Percentiles rank a stretch among this genome's conserved stretches.
Conservation (phyloP, 2,329 filamentous ascomycete species). For the Sporothrix inflata region DNA sequence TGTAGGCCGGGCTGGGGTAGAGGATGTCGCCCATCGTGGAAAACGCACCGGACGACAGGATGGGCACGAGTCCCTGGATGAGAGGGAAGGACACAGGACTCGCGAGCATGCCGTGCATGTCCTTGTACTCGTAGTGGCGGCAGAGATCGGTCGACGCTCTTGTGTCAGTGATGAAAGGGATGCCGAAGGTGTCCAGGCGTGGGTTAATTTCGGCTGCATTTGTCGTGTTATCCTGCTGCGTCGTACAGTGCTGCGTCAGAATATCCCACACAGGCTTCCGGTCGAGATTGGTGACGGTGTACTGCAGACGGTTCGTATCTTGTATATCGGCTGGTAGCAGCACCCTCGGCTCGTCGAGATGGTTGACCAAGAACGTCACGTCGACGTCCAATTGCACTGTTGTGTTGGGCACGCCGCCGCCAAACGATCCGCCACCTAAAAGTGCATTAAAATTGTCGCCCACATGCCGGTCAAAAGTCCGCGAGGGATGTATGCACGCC, state of each 20-base stretch:
- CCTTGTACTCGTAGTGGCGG: constrained; percentile 47
- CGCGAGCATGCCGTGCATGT: constrained; percentile 51
- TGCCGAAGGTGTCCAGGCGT: constrained; percentile 34
- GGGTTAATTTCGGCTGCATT: not conserved
- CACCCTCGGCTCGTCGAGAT: constrained; percentile 53
- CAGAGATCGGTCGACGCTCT: constrained; percentile 46
- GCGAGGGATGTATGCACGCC: constrained; percentile 42
- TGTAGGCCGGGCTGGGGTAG: constrained; percentile 55
- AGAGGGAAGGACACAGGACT: constrained; percentile 49
- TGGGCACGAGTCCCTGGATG: constrained; percentile 48
- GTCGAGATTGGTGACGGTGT: not conserved
- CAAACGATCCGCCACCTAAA: constrained; percentile 30
- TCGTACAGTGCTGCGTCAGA: not conserved
- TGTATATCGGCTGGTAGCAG: constrained; percentile 38
- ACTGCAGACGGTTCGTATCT: not conserved
- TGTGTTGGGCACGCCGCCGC: constrained; percentile 32
- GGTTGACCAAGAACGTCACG: constrained; percentile 50
- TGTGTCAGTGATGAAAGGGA: constrained; percentile 45
- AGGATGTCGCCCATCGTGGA: constrained; percentile 57
- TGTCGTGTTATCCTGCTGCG: not conserved
- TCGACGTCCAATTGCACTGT: constrained; percentile 33
- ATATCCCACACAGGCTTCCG: constrained; percentile 2
- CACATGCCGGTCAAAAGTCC: constrained; percentile 43
- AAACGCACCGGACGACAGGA: constrained; percentile 50
- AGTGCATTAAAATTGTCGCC: constrained; percentile 40